Percentiles rank a stretch among this genome's conserved stretches.
Evolutionary conservation across 2,329 filamentous ascomycete genomes (phyloP).

Genomic region (Triangularia setosa): DNA sequence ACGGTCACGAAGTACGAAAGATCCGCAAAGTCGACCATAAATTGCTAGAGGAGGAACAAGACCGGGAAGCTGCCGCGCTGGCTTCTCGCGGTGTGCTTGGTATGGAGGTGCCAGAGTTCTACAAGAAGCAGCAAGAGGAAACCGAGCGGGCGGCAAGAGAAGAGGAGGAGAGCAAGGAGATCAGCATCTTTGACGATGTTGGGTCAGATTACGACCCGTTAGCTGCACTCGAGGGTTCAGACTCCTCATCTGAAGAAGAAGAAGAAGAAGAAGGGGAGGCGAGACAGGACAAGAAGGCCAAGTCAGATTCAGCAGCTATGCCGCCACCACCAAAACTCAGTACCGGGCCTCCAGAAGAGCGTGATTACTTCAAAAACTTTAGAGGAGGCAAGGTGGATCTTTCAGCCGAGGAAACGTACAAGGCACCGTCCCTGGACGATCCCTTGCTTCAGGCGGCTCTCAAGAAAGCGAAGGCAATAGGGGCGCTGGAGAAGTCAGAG

Average conservation of each 20-base stretch:
- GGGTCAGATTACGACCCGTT: constrained; percentile 66
- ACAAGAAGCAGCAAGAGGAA: constrained; percentile 42
- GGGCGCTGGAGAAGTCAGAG: constrained; percentile 42
- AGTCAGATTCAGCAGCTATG: constrained; percentile 35
- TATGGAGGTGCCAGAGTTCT: constrained; percentile 62
- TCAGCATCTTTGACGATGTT: constrained; percentile 63
- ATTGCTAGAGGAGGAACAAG: constrained; percentile 33
- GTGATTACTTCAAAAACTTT: constrained; percentile 61
- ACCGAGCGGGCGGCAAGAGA: constrained; percentile 24
- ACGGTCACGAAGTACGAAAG: constrained; percentile 63
- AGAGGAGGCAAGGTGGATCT: constrained; percentile 46
- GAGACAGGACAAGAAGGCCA: constrained; percentile 26
- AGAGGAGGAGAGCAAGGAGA: constrained; percentile 51
- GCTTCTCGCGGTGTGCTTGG: constrained; percentile 57
- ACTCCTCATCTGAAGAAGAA: constrained; percentile 39
- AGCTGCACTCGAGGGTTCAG: constrained; percentile 52
- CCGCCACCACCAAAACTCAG: constrained; percentile 42
- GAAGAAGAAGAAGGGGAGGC: constrained; percentile 25
- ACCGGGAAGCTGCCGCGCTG: constrained; percentile 35
- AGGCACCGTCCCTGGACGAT: constrained; percentile 60
- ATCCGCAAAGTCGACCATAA: constrained; percentile 50
- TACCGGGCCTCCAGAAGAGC: constrained; percentile 30
- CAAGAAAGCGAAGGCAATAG: constrained; percentile 72
- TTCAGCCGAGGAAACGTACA: constrained; percentile 45
- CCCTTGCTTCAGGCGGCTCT: constrained; percentile 78